Conservation (phyloP, 495 filamentous ascomycete genomes). For the Tuber microsphaerosporum region DNA sequence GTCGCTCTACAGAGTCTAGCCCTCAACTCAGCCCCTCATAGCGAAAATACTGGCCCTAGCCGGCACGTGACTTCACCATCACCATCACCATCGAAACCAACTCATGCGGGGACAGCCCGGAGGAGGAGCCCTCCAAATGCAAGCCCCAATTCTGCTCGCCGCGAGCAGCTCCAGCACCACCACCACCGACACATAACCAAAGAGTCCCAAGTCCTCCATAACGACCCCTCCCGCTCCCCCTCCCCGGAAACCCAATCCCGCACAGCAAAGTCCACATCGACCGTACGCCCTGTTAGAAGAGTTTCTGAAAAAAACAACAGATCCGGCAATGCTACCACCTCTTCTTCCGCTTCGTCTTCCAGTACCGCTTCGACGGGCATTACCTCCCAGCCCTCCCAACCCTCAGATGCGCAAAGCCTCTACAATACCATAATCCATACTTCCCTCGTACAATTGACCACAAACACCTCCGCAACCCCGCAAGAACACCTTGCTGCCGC, state of each 20-base stretch:
- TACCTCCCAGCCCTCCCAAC: not conserved
- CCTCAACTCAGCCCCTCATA: constrained; percentile 34
- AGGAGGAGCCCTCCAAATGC: constrained; percentile 26
- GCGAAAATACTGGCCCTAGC: constrained; percentile 24
- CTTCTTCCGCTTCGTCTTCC: not conserved
- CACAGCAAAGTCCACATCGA: not conserved
- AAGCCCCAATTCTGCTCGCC: not conserved
- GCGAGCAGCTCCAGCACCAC: not conserved
- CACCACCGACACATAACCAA: constrained; percentile 2
- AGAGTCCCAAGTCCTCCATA: not conserved
- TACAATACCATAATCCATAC: not conserved
- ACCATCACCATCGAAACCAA: constrained; percentile 14
- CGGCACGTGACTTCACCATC: constrained; percentile 23
- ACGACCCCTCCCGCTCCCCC: not conserved
- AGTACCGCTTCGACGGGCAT: not conserved
- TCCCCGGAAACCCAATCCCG: not conserved
- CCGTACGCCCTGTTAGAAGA: not conserved
- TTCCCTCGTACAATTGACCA: not conserved
- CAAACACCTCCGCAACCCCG: not conserved
- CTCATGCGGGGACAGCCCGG: not conserved
- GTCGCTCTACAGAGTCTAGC: constrained; percentile 31
- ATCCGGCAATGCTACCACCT: not conserved
- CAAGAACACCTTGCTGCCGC: constrained; percentile 52
- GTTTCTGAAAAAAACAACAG: not conserved
- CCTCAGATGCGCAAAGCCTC: not conserved